Base-by-base conservation (phyloP, 805 yeast species). In the Spathaspora girioi region DNA sequence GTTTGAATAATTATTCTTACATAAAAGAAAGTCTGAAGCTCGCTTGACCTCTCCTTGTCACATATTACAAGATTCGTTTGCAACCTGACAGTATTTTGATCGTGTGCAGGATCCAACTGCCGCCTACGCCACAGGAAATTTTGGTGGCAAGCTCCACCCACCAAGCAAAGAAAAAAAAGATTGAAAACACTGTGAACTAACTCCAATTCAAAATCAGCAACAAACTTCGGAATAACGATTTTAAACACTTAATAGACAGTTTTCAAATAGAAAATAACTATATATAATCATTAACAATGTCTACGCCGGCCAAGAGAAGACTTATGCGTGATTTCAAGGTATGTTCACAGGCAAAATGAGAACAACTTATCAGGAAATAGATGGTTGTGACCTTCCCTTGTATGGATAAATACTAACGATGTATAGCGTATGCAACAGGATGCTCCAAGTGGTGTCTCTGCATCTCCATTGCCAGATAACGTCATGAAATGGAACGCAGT, bases 401-500 rank as follows among this genome's bases (percentile, higher is more conserved):
- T 7, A 12, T 35, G 17, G 15, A 10, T 8, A 4, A 20, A 14
- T 48, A 48, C 56, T 54, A 51, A 51, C 54, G 10, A 14, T 2
- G 10, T 27, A 14, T 54, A 83, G 86, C 86, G 98, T 61, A 92
- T 94, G 86, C 97, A 94, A 70, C 94, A 87, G 74, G 99, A 94
- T 69, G 94, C 98, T 11, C 97, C 99, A 20, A 94, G 96, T 31
- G 99, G 99, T 14, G 96, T 94, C 10, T 89, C 97, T 5, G 99
- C 99, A 0, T 89, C 97, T 5, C 99, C 99, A 4, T 79, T 93
- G 48, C 91, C 98, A 4, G 98, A 94, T 66, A 94, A 94, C 63
- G 97, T 94, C 48, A 91, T 94, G 97, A 81, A 89, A 38, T 94
- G 99, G 92, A 94, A 94, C 68, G 99, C 97, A 0, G 96, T 94